Evolutionary conservation across 2,329 filamentous ascomycete species (phyloP).

Genomic region (Aureobasidium vineae): DNA sequence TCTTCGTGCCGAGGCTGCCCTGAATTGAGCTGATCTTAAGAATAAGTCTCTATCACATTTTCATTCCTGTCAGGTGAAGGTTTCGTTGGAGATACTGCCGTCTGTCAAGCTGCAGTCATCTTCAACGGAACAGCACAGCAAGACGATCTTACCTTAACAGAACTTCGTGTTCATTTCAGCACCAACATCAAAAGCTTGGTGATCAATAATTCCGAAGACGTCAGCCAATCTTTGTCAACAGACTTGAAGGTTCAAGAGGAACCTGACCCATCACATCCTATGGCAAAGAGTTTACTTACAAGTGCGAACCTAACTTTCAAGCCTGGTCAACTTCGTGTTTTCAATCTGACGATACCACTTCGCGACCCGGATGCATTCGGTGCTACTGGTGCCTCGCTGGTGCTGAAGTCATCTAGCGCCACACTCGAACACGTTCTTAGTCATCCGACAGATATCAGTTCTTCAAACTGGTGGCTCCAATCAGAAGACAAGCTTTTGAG

Average conservation of each 20-base stretch:
- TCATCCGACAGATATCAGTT: slow-evolving; percentile 2
- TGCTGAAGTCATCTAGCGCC: slow-evolving; percentile 64
- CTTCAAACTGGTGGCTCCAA: slow-evolving; percentile 30
- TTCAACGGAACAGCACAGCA: neutral
- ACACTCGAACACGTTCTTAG: slow-evolving; percentile 64
- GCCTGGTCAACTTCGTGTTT: slow-evolving; percentile 66
- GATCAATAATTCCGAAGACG: slow-evolving; percentile 3
- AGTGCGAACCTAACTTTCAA: slow-evolving; percentile 62
- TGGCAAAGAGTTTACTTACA: slow-evolving; percentile 51
- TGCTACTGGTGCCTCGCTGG: slow-evolving; percentile 62
- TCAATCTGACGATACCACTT: slow-evolving; percentile 69
- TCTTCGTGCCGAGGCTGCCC: too few species aligned
- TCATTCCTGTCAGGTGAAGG: slow-evolving; percentile 27
- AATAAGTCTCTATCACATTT: slow-evolving; percentile 24
- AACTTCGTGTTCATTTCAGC: slow-evolving; percentile 23
- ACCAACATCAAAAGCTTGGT: slow-evolving; percentile 23
- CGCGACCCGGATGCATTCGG: slow-evolving; percentile 78
- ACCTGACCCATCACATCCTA: slow-evolving; percentile 22
- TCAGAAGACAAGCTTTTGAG: slow-evolving; percentile 39
- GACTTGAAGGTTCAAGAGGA: slow-evolving; percentile 22
- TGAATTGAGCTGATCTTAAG: neutral
- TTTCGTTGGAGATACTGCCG: slow-evolving; percentile 27
- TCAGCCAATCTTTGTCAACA: neutral
- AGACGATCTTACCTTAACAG: neutral
- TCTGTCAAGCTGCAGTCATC: slow-evolving; percentile 23